These are phyloP conservation scores for Cantharellus anzutake DNA, from an alignment of 768 basidiomycete species.

Conservation along the genomic window DNA sequence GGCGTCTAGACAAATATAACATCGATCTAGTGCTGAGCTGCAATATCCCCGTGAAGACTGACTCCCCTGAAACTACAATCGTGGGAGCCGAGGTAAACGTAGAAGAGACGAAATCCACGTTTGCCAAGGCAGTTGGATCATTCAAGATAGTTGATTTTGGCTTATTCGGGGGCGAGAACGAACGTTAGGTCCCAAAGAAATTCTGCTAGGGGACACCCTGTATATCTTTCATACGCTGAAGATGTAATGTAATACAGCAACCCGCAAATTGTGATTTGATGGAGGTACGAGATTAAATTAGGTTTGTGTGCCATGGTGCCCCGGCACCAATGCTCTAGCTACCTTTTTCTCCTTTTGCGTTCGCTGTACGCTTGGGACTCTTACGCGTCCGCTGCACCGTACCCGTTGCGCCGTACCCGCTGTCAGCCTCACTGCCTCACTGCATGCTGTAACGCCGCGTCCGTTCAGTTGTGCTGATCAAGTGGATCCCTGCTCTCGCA, in stretches of 20 bases:
- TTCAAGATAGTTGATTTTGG: constrained; percentile 47
- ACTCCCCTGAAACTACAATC: constrained; percentile 22
- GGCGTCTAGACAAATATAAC: constrained; percentile 46
- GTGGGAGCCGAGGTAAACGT: constrained; percentile 22
- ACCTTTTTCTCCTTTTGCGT: not conserved
- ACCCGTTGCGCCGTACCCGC: not conserved
- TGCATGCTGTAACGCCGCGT: not conserved
- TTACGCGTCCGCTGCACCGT: not conserved
- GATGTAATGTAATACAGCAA: not conserved
- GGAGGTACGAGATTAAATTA: no score
- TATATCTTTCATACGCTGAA: no score
- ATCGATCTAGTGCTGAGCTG: constrained; percentile 73
- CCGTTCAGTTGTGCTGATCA: not conserved
- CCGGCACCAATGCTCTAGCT: no score
- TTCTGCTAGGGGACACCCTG: no score
- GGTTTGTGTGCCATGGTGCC: no score
- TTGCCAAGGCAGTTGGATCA: constrained; percentile 34
- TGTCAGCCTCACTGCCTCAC: not conserved
- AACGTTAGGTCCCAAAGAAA: no score
- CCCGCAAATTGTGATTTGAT: not conserved
- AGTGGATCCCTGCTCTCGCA: not conserved
- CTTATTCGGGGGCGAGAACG: constrained; percentile 30
- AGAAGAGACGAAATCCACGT: constrained; percentile 25
- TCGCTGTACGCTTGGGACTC: not conserved
- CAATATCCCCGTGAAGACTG: constrained; percentile 44